Percentiles rank a stretch among this genome's conserved stretches.
Conservation (phyloP, 805 yeast species). For the Suhomyces sp. region DNA sequence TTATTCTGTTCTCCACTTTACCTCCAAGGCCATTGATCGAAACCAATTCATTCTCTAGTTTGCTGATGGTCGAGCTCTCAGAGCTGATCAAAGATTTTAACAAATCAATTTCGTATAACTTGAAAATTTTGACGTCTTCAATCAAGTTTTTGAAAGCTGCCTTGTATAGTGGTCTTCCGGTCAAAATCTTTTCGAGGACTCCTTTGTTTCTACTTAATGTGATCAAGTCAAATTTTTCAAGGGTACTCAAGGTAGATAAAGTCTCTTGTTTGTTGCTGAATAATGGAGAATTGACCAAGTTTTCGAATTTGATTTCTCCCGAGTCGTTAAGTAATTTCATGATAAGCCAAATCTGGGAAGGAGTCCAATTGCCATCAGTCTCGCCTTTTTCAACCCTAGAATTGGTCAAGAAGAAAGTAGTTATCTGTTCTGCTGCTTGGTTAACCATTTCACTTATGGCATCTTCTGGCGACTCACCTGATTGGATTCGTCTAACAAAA, state of each 20-base stretch:
- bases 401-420: constrained; percentile 63
- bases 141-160: constrained; percentile 75
- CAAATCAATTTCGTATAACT: constrained; percentile 63
- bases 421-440: constrained; percentile 84
- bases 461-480: constrained; percentile 78
- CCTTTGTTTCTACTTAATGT: constrained; percentile 76
- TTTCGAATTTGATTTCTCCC: constrained; percentile 47
- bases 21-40: constrained; percentile 51
- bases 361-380: constrained; percentile 51
- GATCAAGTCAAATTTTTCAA: constrained; percentile 79
- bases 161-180: constrained; percentile 81
- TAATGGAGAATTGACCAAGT: constrained; percentile 54
- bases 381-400: constrained; percentile 12
- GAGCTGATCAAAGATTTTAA: constrained; percentile 50
- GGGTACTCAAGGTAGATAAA: constrained; percentile 49
- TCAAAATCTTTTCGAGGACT: constrained; percentile 56
- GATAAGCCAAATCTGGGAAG: constrained; percentile 86
- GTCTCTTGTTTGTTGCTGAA: constrained; percentile 54
- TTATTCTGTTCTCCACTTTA: constrained; percentile 59
- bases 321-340: constrained; percentile 58
- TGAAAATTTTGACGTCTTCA: constrained; percentile 51
- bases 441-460: constrained; percentile 78
- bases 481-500: constrained; percentile 78
- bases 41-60: constrained; percentile 70
- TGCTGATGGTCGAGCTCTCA: constrained; percentile 60